These are phyloP conservation scores for Bacidia gigantensis DNA, from an alignment of 495 filamentous ascomycete genomes.

Conservation along the genomic window DNA sequence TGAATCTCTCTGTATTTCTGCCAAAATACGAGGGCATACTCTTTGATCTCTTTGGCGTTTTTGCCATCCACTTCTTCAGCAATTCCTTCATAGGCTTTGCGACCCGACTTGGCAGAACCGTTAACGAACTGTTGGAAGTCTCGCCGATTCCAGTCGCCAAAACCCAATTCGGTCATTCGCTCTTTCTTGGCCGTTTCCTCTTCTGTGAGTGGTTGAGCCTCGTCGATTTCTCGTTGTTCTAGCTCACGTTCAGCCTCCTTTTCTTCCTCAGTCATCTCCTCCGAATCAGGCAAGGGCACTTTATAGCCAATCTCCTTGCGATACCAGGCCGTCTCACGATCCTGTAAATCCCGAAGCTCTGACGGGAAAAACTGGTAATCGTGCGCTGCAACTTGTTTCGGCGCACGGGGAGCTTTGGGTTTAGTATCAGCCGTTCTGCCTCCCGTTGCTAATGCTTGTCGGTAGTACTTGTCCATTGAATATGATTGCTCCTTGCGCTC, in stretches of 20 bases:
- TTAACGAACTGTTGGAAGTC: conserved; percentile 98
- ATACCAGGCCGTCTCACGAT: conserved; percentile 89
- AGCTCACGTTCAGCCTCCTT: conserved; percentile 78
- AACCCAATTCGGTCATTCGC: conserved; percentile 65
- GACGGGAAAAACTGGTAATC: conserved; percentile 96
- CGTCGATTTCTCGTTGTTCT: conserved; percentile 86
- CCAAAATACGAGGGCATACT: conserved; percentile 93
- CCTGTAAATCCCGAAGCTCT: conserved; percentile 73
- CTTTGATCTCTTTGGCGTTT: conserved; percentile 65
- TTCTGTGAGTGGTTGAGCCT: conserved; percentile 76
- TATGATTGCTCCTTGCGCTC: conserved; percentile 97
- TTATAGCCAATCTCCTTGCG: conserved; percentile 94
- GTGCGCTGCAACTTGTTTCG: conserved; percentile 81
- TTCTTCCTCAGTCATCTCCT: conserved; percentile 69
- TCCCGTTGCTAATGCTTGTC: conserved; percentile 74
- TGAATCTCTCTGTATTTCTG: conserved; percentile 73
- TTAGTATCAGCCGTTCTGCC: conserved; percentile 76
- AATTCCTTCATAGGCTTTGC: conserved; percentile 69
- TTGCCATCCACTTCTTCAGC: conserved; percentile 88
- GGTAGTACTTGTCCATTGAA: conserved; percentile 98
- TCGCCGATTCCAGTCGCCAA: conserved; percentile 85
- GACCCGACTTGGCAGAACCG: conserved; percentile 82
- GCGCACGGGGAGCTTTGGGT: conserved; percentile 88
- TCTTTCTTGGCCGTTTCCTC: conserved; percentile 79
- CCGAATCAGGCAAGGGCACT: conserved; percentile 66